Evolutionary conservation across 805 yeast species (phyloP).

Genomic region (Metschnikowia gelsemii): DNA sequence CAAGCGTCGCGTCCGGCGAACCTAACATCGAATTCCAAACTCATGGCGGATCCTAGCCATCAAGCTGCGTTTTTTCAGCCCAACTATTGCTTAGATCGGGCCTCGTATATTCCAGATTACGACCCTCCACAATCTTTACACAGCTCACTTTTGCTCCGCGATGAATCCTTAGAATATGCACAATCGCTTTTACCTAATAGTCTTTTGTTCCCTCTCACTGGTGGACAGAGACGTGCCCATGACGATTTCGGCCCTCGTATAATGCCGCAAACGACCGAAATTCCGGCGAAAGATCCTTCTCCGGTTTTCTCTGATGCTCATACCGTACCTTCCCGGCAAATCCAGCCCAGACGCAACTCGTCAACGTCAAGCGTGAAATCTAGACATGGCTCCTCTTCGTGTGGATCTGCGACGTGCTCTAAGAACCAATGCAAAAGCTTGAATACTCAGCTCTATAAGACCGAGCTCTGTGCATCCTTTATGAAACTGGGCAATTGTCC

Average conservation of each 20-base stretch:
- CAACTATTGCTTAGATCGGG: neutral
- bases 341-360: slow-evolving; percentile 11
- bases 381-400: slow-evolving; percentile 13
- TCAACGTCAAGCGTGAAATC: slow-evolving; percentile 4
- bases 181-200: slow-evolving; percentile 26
- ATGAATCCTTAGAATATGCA: slow-evolving; percentile 23
- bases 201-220: slow-evolving; percentile 33
- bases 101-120: slow-evolving; percentile 1
- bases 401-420: slow-evolving; percentile 6
- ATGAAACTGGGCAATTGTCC: slow-evolving; percentile 71
- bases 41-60: neutral
- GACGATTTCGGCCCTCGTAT: neutral
- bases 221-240: slow-evolving; percentile 8
- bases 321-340: too few species aligned
- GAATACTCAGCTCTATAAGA: slow-evolving; percentile 76
- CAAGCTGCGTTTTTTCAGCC: neutral
- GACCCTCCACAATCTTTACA: slow-evolving; percentile 4
- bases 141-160: slow-evolving; percentile 24
- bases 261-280: neutral
- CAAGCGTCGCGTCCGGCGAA: neutral
- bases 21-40: neutral
- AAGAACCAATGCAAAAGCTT: slow-evolving; percentile 20
- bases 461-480: slow-evolving; percentile 83
- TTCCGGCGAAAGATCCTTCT: neutral
- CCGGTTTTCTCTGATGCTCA: too few species aligned